Base-by-base conservation (phyloP, 208 protist genomes). In the Leishmania turanica region DNA sequence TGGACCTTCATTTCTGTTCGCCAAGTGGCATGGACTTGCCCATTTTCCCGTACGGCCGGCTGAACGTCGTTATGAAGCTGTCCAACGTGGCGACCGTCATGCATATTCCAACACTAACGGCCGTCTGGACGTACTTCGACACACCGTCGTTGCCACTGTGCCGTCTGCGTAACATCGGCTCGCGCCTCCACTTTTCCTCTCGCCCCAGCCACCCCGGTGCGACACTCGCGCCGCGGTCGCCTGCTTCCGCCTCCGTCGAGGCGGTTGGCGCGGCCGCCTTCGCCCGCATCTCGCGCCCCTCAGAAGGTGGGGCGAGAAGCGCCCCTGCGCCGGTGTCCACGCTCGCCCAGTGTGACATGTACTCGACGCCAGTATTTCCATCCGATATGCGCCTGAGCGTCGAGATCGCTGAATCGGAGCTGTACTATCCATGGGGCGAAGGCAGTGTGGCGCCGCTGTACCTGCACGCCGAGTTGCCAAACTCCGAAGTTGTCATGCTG, bases 381-480 rank as follows among this genome's bases (percentile, higher is more conserved):
- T 84, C 81, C 37, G 88, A 94, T 51, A 60, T 94, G 37, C 62
- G 53, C 51, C 79, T 94, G 58, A 45, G 70, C 62, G 71, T 94
- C 47, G 75, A 82, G 27, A 65, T 87, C 2, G 64, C 56, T 13
- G 60, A 85, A 15, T 87, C 83, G 4, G 87, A 89, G 74, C 78
- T 92, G 60, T 92, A 89, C 82, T 94, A 92, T 80, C 74, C 85
- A 21, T 90, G 82, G 84, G 84, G 88, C n/a, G 87, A 91, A 19
- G 87, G 83, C 17, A 84, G 82, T 58, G 77, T 88, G 24, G 87
- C 86, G 34, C 86, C 87, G 45, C 81, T 90, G 31, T 92, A 87
- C 58, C 70, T 91, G 78, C 87, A 88, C 64, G 80, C 75, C 27
- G 62, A 75, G 54, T 85, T 92, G 58, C 60, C 85, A 7, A 56